These are phyloP conservation scores for Fusarium succisae DNA, from an alignment of 2,329 filamentous ascomycete genomes.

Conservation along the genomic window DNA sequence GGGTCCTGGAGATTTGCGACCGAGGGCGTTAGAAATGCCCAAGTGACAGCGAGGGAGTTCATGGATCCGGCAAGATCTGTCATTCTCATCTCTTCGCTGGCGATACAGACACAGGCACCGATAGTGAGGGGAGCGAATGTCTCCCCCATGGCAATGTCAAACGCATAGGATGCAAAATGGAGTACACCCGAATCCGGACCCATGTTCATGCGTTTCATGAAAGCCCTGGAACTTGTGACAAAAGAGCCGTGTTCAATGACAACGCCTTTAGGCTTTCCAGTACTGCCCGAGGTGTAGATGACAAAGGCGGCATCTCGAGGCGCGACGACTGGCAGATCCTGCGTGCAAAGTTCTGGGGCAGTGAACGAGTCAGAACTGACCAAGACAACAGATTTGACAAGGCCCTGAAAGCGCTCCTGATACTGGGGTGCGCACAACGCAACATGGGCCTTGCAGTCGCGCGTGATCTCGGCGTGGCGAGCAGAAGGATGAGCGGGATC, in stretches of 20 bases:
- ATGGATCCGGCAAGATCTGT: slow-evolving; percentile 24
- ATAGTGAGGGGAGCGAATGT: slow-evolving; percentile 11
- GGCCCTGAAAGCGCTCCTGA: background rate
- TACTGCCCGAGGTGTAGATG: slow-evolving; percentile 41
- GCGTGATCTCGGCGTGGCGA: slow-evolving; percentile 16
- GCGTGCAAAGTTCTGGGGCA: background rate
- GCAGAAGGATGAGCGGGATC: slow-evolving; percentile 31
- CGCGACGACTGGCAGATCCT: background rate
- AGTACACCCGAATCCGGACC: slow-evolving; percentile 11
- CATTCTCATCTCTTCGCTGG: slow-evolving; percentile 37
- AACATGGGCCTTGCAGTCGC: slow-evolving; percentile 12
- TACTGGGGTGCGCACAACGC: slow-evolving; percentile 11
- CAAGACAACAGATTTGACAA: background rate
- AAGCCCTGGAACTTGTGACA: slow-evolving; percentile 6
- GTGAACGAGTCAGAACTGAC: background rate
- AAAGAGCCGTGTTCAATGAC: slow-evolving; percentile 35
- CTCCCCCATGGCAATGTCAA: slow-evolving; percentile 38
- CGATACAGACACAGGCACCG: slow-evolving; percentile 39
- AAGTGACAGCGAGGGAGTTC: slow-evolving; percentile 22
- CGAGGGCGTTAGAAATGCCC: slow-evolving; percentile 39
- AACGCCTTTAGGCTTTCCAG: slow-evolving; percentile 38
- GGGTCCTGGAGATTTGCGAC: slow-evolving; percentile 38
- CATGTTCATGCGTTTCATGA: slow-evolving; percentile 19
- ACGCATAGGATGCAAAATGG: slow-evolving; percentile 40
- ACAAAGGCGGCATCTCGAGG: slow-evolving; percentile 13